Conservation (phyloP, 306 rosid species). For the Quercus rubra region DNA sequence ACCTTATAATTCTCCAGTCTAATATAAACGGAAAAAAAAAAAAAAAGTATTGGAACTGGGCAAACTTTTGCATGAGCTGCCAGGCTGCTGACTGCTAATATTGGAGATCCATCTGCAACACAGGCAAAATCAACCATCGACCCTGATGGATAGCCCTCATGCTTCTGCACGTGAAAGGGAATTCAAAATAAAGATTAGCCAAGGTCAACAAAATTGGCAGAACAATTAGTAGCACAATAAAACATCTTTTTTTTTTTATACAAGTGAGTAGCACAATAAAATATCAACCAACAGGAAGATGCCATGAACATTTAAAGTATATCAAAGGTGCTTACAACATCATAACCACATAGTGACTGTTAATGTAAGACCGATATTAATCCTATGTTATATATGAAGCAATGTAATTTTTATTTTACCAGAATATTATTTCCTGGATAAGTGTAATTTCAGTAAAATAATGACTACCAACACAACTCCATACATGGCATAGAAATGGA, state of each 20-base stretch:
- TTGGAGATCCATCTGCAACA: conserved; percentile 79
- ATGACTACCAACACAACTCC: no score
- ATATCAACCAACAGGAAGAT: neutral
- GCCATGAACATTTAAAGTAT: neutral
- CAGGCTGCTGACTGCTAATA: conserved; percentile 83
- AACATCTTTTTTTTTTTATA: neutral
- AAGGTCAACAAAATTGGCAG: conserved; percentile 3
- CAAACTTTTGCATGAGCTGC: conserved; percentile 79
- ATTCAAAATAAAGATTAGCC: conserved; percentile 15
- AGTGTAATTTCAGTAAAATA: no score
- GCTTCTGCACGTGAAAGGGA: conserved; percentile 44
- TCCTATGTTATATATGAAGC: neutral
- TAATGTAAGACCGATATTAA: neutral
- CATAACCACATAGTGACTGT: neutral
- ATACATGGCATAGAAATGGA: no score
- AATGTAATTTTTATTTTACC: no score
- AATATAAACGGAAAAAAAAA: neutral
- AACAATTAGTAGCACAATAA: conserved; percentile 8
- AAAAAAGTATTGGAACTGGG: neutral
- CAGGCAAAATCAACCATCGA: conserved; percentile 89
- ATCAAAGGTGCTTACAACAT: neutral
- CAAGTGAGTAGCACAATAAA: conserved; percentile 2
- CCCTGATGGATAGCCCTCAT: conserved; percentile 87
- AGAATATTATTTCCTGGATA: no score
- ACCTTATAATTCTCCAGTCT: neutral